Conservation (phyloP, 2,329 filamentous ascomycete species). For the Pseudogymnoascus sp. region DNA sequence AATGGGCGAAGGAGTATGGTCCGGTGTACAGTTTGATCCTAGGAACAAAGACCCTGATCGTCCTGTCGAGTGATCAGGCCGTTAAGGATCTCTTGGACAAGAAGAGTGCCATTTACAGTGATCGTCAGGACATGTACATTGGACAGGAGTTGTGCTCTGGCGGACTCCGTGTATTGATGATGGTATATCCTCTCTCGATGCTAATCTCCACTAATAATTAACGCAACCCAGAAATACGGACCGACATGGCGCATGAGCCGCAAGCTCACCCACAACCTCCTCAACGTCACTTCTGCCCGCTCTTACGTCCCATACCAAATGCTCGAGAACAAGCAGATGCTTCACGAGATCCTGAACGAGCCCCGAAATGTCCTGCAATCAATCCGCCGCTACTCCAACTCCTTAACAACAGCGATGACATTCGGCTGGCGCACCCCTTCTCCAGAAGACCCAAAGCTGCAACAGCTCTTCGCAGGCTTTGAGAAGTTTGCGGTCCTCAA, state of each 20-base stretch:
- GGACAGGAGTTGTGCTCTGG: conserved; percentile 28
- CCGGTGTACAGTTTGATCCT: conserved; percentile 26
- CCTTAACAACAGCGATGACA: conserved; percentile 34
- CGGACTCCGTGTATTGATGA: conserved; percentile 37
- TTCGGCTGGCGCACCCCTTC: conserved; percentile 30
- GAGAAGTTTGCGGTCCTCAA: conserved; percentile 35
- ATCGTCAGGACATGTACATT: conserved; percentile 14
- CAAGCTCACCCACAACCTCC: conserved; percentile 34
- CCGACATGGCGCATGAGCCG: conserved; percentile 35
- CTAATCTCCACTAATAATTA: conserved; percentile 31
- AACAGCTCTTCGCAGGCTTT: conserved; percentile 34
- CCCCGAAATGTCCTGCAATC: conserved; percentile 38
- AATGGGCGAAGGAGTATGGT: conserved; percentile 19
- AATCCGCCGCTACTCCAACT: conserved; percentile 40
- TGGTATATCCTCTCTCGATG: conserved; percentile 31
- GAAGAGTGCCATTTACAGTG: conserved; percentile 15
- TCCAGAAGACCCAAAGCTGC: conserved; percentile 30
- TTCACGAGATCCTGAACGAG: conserved; percentile 34
- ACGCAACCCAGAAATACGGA: conserved; percentile 21
- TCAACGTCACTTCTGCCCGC: conserved; percentile 13
- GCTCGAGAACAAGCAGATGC: conserved; percentile 40
- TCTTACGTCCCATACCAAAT: conserved; percentile 33
- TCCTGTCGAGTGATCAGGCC: conserved; percentile 14
- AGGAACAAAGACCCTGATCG: conserved; percentile 15
- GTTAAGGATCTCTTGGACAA: conserved; percentile 19